Evolutionary conservation across 2,329 filamentous ascomycete species (phyloP).

Genomic region (Talaromyces sp.): DNA sequence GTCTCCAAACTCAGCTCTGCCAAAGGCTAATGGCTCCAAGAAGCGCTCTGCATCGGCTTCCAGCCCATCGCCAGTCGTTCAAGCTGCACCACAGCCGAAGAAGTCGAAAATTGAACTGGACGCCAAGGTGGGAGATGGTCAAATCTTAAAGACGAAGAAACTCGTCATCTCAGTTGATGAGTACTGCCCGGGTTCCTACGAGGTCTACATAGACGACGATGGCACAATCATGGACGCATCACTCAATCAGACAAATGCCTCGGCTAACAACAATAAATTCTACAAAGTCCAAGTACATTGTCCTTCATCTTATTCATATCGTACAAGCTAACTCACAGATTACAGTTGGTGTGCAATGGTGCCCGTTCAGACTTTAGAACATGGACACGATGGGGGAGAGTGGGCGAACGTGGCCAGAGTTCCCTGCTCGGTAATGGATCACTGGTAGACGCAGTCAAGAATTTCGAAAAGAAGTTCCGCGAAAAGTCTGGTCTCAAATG

Average conservation of each 20-base stretch:
- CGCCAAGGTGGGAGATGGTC: slow-evolving; percentile 33
- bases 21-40: slow-evolving; percentile 28
- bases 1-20: slow-evolving; percentile 7
- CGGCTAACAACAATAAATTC: slow-evolving; percentile 75
- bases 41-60: slow-evolving; percentile 16
- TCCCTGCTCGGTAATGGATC: slow-evolving; percentile 34
- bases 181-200: slow-evolving; percentile 18
- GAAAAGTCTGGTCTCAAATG: slow-evolving; percentile 50
- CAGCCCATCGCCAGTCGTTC: slow-evolving; percentile 13
- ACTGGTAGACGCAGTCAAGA: slow-evolving; percentile 33
- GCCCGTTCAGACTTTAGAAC: slow-evolving; percentile 41
- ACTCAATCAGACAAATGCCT: slow-evolving; percentile 69
- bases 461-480: slow-evolving; percentile 53
- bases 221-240: slow-evolving; percentile 66
- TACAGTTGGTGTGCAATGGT: slow-evolving; percentile 9
- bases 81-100: slow-evolving; percentile 23
- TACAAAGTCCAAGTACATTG: slow-evolving; percentile 64
- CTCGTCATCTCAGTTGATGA: slow-evolving; percentile 46
- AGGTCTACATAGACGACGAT: slow-evolving; percentile 60
- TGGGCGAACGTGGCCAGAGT: slow-evolving; percentile 50
- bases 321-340: not conserved
- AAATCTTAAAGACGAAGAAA: slow-evolving; percentile 37
- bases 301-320: slow-evolving; percentile 21
- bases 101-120: slow-evolving; percentile 17
- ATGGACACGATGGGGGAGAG: slow-evolving; percentile 78